Evolutionary conservation across 495 filamentous ascomycete species (phyloP).

Genomic region (Lentithecium fluviatile): DNA sequence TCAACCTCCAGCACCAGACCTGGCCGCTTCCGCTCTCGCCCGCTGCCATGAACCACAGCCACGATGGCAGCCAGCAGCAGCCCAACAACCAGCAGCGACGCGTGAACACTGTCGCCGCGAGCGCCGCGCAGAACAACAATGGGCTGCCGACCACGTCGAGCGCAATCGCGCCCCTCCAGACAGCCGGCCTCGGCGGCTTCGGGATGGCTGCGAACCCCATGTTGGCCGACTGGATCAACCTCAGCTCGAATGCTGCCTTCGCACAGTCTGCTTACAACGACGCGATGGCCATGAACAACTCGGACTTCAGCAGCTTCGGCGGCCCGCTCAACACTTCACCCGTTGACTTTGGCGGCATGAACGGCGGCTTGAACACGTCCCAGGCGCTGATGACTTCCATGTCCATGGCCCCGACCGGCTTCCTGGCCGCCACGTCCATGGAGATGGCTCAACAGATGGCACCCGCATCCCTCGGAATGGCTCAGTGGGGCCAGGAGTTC

Average conservation of each 20-base stretch:
- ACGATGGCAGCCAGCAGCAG: slow-evolving; percentile 18
- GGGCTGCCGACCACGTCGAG: slow-evolving; percentile 6
- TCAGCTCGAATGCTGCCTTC: slow-evolving; percentile 14
- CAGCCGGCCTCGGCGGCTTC: slow-evolving; percentile 10
- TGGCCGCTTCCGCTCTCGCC: slow-evolving; percentile 27
- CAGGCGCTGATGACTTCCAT: slow-evolving; percentile 29
- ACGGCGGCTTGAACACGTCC: slow-evolving; percentile 28
- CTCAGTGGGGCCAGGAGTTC: slow-evolving; percentile 26
- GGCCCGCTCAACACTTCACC: slow-evolving; percentile 36
- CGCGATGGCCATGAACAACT: slow-evolving; percentile 4
- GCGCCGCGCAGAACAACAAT: neutral
- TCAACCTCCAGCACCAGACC: slow-evolving; percentile 16
- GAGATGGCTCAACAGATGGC: slow-evolving; percentile 17
- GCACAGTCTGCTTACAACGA: slow-evolving; percentile 25
- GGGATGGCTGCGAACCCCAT: slow-evolving; percentile 17
- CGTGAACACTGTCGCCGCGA: slow-evolving; percentile 20
- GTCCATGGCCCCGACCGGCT: slow-evolving; percentile 12
- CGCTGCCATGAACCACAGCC: slow-evolving; percentile 9
- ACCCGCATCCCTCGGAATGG: slow-evolving; percentile 20
- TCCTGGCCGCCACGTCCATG: slow-evolving; percentile 26
- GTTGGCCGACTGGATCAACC: slow-evolving; percentile 27
- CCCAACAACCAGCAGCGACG: slow-evolving; percentile 20
- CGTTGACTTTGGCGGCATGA: too few species aligned
- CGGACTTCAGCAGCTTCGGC: slow-evolving; percentile 13
- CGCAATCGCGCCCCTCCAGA: slow-evolving; percentile 23